Base-by-base conservation (phyloP, 2,329 filamentous ascomycete species). In the Trichoderma hamatum region DNA sequence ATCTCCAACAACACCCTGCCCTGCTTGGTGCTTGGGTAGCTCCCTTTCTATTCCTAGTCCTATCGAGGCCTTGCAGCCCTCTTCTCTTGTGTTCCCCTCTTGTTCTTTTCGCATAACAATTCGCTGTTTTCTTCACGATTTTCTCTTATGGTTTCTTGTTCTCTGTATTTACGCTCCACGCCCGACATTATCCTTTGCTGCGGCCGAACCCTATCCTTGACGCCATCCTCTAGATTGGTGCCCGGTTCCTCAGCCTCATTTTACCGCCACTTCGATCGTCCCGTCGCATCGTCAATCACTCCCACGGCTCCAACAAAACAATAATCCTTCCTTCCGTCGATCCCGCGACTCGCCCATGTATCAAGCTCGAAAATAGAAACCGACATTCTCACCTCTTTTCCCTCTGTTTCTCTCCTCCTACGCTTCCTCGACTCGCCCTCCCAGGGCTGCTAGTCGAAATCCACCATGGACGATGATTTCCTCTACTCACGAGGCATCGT, bases 401-500 rank as follows among this genome's bases (percentile, higher is more conserved):
- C 34, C 49, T 46, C 59, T 55, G n/a, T 9, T 28, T 26, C 34
- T 56, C 21, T 64, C 60, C 28, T 55, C 66, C 54, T 39, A 30
- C 39, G 19, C 28, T 58, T 19, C 43, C 14, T 63, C 59, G 43
- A 54, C 51, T 54, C 52, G 43, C 49, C 65, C 59, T 24, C 11
- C 9, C 4, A 16, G 39, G 54, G 36, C 64, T 51, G 49, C n/a
- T 32, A 24, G 34, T 62, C 55, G 52, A 67, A 19, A 36, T 30
- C 64, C 60, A 36, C 65, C 49, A 70, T 70, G 69, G 69, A 70
- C 11, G 24, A 68, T 36, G 59, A 68, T 51, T 52, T 70, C 26
- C 69, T 70, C 51, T 63, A 52, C 34, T 34, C 58, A 5, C 65
- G 69, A 59, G 21, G 68, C 19, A 68, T 70, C 65, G 43, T 68